phyloP scores from a whole-genome alignment of 495 filamentous ascomycete genomes.

The Barbatosphaeria neglecta region DNA sequence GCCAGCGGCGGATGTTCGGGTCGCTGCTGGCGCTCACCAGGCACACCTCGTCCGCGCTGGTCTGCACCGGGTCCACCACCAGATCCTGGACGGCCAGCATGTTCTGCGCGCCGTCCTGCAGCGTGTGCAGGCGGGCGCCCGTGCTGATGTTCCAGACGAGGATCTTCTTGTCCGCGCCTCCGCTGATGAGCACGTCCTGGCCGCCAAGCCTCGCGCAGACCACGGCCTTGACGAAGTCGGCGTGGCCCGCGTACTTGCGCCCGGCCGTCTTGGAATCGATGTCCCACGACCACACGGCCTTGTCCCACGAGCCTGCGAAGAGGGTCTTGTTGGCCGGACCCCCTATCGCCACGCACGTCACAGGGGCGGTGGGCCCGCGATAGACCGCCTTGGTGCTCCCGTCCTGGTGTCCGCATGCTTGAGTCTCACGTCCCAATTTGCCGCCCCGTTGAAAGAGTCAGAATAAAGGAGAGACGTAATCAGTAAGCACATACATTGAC shows the following conservation, averaged over 20 bases:
- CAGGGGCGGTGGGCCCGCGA: constrained; percentile 64
- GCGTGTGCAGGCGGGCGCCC: constrained; percentile 54
- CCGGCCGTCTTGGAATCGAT: constrained; percentile 38
- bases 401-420: constrained; percentile 9
- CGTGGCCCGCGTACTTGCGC: constrained; percentile 61
- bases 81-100: constrained; percentile 67
- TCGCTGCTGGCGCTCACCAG: constrained; percentile 76
- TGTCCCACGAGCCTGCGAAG: constrained; percentile 91
- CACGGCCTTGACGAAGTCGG: constrained; percentile 82
- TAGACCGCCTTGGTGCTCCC: constrained; percentile 36
- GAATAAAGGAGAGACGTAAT: not conserved
- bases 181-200: constrained; percentile 64
- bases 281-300: constrained; percentile 75
- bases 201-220: constrained; percentile 40
- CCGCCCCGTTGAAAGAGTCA: no score
- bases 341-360: constrained; percentile 66
- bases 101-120: constrained; percentile 55
- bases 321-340: constrained; percentile 42
- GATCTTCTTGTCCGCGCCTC: constrained; percentile 76
- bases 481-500: constrained; percentile 54
- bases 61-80: constrained; percentile 52
- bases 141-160: constrained; percentile 67
- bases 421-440: no score
- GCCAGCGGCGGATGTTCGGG: constrained; percentile 70
- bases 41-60: constrained; percentile 32